Evolutionary conservation across 2,329 filamentous ascomycete species (phyloP), one percentile per base, ranked within the genome.

Genomic region (Beauveria asiatica): DNA sequence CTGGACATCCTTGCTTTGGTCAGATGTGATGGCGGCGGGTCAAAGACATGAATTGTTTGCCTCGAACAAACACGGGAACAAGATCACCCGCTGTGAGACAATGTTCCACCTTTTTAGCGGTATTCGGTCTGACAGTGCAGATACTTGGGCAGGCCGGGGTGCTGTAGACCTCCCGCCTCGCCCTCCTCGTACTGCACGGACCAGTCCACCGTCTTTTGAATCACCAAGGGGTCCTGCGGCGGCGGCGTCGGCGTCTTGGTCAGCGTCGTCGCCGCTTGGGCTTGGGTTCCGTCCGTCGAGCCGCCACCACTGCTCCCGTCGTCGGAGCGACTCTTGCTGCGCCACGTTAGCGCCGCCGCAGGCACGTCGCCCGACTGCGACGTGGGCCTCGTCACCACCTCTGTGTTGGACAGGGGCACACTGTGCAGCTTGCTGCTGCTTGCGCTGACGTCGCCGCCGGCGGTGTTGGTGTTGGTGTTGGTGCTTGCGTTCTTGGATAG

Each of bases 181-280:
- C 45, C 50, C 16, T 56, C 52, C 27, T 61, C 59, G 13, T 61
- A 57, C n/a, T 45, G 39, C n/a, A 61, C 59, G 7, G 52, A 57
- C 59, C 59, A 61, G 30, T 61, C 59, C 11, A 61, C 53, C 45
- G 59, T 61, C 53, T 57, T 61, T 27, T 61, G 59, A 8, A 61
- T 61, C 4, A 50, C 46, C 17, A 61, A 37, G 9, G 56, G 56
- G 10, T 23, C 25, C 19, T 42, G 46, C 46, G n/a, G 44, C 19
- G 25, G 46, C n/a, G 48, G 21, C 9, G 39, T n/a, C 39, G 39
- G 8, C 39, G 17, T n/a, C 39, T 17, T 19, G 2, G 17, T 19
- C 41, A n/a, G 2, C 17, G n/a, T 6, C 44, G 42, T 17, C 55
- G 27, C 13, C 33, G 30, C 30, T 1, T 37, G 33, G 13, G 33